Conservation (phyloP, 345 rosid genomes). For the Populus nigra region DNA sequence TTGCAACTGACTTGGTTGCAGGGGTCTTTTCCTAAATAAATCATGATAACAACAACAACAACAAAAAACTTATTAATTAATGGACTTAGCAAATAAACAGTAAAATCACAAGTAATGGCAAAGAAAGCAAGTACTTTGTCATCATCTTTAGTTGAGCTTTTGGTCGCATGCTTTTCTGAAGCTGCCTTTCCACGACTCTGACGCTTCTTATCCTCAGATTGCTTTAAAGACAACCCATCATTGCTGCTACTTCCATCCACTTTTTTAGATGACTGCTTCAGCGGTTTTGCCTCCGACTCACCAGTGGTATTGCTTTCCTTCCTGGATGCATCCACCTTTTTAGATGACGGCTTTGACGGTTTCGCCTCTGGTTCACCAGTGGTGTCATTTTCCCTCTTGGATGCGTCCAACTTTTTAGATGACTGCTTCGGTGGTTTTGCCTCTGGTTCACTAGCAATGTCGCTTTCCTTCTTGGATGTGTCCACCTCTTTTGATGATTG, state of each 20-base stretch:
- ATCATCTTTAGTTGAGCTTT: constrained; percentile 46
- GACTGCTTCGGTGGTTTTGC: constrained; percentile 15
- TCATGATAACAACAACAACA: not conserved
- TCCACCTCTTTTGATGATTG: constrained; percentile 11
- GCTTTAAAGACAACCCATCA: constrained; percentile 49
- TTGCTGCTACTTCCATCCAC: constrained; percentile 37
- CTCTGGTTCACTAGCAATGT: constrained; percentile 43
- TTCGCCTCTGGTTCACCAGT: constrained; percentile 43
- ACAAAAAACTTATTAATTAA: not conserved
- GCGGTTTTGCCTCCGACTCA: constrained; percentile 39
- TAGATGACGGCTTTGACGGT: constrained; percentile 3
- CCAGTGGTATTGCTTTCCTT: constrained; percentile 40
- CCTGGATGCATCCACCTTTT: constrained; percentile 25
- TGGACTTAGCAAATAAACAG: constrained; percentile 3
- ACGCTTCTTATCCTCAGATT: constrained; percentile 51
- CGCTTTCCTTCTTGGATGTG: constrained; percentile 42
- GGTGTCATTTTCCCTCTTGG: constrained; percentile 41
- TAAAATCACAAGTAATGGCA: constrained; percentile 2
- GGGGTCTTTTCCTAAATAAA: constrained; percentile 46
- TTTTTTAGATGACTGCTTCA: constrained; percentile 40
- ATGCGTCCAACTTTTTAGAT: constrained; percentile 20
- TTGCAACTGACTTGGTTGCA: constrained; percentile 52
- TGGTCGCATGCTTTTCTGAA: constrained; percentile 41
- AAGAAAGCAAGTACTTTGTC: constrained; percentile 41
- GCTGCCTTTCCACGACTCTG: constrained; percentile 43